phyloP scores from a whole-genome alignment of 495 filamentous ascomycete species.

The Lepraria neglecta region DNA sequence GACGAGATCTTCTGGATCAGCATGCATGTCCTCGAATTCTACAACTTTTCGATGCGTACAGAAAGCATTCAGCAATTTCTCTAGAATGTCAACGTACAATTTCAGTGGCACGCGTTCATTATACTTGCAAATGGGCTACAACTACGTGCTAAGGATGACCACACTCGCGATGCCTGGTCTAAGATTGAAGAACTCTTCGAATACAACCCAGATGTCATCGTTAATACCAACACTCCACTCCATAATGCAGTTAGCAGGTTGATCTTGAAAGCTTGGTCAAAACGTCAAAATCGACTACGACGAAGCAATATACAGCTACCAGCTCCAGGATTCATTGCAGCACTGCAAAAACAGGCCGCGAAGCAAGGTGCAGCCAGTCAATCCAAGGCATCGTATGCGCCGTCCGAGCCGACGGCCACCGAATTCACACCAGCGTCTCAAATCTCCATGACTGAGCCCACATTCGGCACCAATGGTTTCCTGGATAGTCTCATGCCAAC shows the following conservation, averaged over 20 bases:
- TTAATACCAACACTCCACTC: constrained; percentile 4
- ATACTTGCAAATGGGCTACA: constrained; percentile 39
- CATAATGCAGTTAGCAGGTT: constrained; percentile 4
- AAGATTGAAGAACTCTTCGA: constrained; percentile 7
- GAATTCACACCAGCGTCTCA: not conserved
- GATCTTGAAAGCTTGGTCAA: constrained; percentile 5
- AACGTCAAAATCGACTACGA: not conserved
- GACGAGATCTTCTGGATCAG: constrained; percentile 38
- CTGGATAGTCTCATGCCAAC: not conserved
- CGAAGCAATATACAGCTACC: constrained; percentile 4
- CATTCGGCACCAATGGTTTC: not conserved
- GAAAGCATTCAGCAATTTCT: constrained; percentile 31
- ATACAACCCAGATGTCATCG: constrained; percentile 3
- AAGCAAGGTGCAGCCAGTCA: not conserved
- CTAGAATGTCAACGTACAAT: constrained; percentile 37
- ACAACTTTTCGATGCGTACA: constrained; percentile 30
- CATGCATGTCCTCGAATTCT: constrained; percentile 37
- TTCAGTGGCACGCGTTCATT: constrained; percentile 41
- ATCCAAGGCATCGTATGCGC: not conserved
- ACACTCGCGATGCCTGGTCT: constrained; percentile 4
- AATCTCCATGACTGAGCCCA: not conserved
- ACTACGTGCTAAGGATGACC: not conserved
- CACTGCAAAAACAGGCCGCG: not conserved
- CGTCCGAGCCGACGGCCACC: not conserved
- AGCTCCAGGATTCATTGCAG: not conserved